These are phyloP conservation scores for Kwoniella sp. DNA, from an alignment of 768 basidiomycete genomes.

Conservation along the genomic window DNA sequence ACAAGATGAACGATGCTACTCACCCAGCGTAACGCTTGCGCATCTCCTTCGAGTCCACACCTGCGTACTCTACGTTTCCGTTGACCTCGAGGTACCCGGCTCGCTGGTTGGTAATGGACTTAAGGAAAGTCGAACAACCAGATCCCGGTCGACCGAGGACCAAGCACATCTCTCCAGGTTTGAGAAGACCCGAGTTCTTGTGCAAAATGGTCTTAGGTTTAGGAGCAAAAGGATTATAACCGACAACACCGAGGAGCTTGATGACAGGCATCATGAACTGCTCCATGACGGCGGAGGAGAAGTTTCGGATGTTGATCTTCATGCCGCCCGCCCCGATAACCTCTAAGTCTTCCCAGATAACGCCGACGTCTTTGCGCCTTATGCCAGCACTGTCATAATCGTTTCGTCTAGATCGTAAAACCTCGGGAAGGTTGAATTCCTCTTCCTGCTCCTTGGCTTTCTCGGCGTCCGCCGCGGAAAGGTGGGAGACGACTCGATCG, in stretches of 20 bases:
- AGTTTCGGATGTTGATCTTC: slow-evolving; percentile 58
- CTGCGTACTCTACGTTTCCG: slow-evolving; percentile 76
- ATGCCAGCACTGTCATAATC: slow-evolving; percentile 55
- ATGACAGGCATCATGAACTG: slow-evolving; percentile 66
- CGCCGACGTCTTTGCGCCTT: slow-evolving; percentile 57
- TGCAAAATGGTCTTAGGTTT: slow-evolving; percentile 64
- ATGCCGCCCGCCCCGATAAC: slow-evolving; percentile 58
- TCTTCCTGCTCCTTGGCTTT: slow-evolving; percentile 47
- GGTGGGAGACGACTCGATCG: slow-evolving; percentile 16
- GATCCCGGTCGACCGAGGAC: slow-evolving; percentile 84
- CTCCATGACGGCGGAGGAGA: slow-evolving; percentile 58
- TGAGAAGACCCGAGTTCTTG: slow-evolving; percentile 64
- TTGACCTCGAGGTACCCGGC: slow-evolving; percentile 68
- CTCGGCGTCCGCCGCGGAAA: slow-evolving; percentile 40
- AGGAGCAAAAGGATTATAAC: slow-evolving; percentile 61
- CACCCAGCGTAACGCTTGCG: slow-evolving; percentile 70
- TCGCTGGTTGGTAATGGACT: slow-evolving; percentile 75
- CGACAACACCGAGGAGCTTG: slow-evolving; percentile 61
- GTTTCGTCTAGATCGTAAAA: slow-evolving; percentile 38
- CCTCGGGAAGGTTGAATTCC: slow-evolving; percentile 56
- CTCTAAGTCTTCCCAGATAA: slow-evolving; percentile 50
- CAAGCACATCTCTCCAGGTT: slow-evolving; percentile 69
- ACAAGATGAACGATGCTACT: slow-evolving; percentile 62
- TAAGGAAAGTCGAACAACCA: slow-evolving; percentile 82
- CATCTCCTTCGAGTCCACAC: slow-evolving; percentile 69